phyloP scores from a whole-genome alignment of 306 rosid species.

The Cicer chorassanicum region DNA sequence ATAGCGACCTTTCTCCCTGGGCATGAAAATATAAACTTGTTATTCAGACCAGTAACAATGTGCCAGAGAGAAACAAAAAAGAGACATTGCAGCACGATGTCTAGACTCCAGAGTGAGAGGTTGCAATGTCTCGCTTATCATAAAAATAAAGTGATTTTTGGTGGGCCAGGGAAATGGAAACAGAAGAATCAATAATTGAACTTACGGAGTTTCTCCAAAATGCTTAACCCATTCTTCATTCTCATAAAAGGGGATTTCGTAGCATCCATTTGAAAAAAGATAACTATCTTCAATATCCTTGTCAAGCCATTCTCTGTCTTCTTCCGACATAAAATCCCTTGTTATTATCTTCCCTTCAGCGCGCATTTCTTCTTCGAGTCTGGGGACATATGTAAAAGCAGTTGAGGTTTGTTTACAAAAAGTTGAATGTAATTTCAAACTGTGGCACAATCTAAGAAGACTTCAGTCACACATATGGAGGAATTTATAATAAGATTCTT shows the following conservation, averaged over 20 bases:
- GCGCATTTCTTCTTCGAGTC: slow-evolving; percentile 94
- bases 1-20: slow-evolving; percentile 94
- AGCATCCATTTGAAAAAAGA: slow-evolving; percentile 57
- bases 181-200: slow-evolving; percentile 36
- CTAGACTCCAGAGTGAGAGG: slow-evolving; percentile 16
- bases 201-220: slow-evolving; percentile 85
- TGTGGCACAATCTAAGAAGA: slow-evolving; percentile 20
- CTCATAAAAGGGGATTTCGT: slow-evolving; percentile 80
- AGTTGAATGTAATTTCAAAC: slow-evolving; percentile 35
- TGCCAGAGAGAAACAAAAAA: slow-evolving; percentile 21
- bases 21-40: slow-evolving; percentile 38
- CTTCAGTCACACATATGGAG: slow-evolving; percentile 12
- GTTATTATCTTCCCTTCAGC: slow-evolving; percentile 75
- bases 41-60: slow-evolving; percentile 37
- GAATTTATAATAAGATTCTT: slow-evolving; percentile 46
- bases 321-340: slow-evolving; percentile 79
- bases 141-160: slow-evolving; percentile 25
- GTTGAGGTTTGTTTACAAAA: slow-evolving; percentile 39
- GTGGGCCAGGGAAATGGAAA: slow-evolving; percentile 8
- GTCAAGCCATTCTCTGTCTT: slow-evolving; percentile 90
- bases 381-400: slow-evolving; percentile 48
- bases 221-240: slow-evolving; percentile 70
- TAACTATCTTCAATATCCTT: slow-evolving; percentile 92
- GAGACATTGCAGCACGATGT: slow-evolving; percentile 28
- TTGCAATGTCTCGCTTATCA: not conserved